Conservation (phyloP, 78 protist genomes). For the Tieghemostelium lacteum region DNA sequence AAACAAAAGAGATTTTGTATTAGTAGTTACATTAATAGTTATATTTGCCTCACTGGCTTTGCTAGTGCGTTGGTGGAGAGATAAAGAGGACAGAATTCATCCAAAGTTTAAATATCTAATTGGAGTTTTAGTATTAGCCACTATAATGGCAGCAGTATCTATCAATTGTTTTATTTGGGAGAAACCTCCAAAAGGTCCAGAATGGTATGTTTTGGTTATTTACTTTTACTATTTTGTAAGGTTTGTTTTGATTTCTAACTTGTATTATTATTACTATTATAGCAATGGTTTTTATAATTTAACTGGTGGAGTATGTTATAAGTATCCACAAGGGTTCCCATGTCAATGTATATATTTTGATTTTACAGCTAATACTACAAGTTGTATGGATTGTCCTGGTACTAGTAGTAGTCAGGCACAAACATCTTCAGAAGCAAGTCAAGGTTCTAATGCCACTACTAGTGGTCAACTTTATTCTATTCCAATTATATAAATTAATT, state of each 20-base stretch:
- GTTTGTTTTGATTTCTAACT: not conserved
- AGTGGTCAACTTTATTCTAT: too few relatives aligned
- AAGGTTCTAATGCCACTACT: too few relatives aligned
- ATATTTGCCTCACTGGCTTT: constrained; percentile 13
- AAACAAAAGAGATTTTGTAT: constrained; percentile 46
- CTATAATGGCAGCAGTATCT: constrained; percentile 26
- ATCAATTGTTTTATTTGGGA: constrained; percentile 53
- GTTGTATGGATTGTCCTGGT: too few relatives aligned
- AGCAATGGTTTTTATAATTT: constrained; percentile 11
- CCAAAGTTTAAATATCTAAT: constrained; percentile 64
- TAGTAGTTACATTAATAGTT: constrained; percentile 19
- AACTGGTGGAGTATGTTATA: too few relatives aligned
- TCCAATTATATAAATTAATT: too few relatives aligned
- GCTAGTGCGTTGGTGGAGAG: constrained; percentile 71
- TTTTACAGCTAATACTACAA: too few relatives aligned
- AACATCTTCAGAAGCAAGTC: too few relatives aligned
- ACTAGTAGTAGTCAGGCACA: too few relatives aligned
- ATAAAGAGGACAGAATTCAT: constrained; percentile 65
- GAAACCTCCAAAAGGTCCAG: constrained; percentile 6
- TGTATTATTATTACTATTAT: too few relatives aligned
- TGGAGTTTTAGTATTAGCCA: not conserved
- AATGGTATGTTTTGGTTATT: constrained; percentile 1
- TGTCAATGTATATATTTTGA: too few relatives aligned
- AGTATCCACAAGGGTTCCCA: too few relatives aligned
- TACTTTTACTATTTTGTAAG: not conserved